Evolutionary conservation across 257 asterid species (phyloP), one percentile per base, ranked within the genome.

Genomic region (Asclepias syriaca): DNA sequence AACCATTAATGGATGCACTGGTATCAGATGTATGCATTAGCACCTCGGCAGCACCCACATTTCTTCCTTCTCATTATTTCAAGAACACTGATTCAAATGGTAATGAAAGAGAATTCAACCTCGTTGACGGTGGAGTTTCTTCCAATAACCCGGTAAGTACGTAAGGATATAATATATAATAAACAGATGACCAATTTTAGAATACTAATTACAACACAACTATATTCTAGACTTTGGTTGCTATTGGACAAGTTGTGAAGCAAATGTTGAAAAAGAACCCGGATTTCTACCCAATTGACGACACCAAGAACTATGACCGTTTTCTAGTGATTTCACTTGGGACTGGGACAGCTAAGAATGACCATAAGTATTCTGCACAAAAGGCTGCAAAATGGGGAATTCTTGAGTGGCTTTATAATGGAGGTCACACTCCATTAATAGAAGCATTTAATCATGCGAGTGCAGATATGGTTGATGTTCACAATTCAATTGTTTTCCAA

Each of bases 21-120:
- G 65, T 89, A 69, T 81, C 96, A 4, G 93, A 89, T 77, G 75
- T 85, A 79, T 89, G 89, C 80, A 82, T 85, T 14, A 50, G 86
- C 70, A 89, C 96, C 46, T 81, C 89, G 0, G 93, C 93, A 19
- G 93, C 93, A 8, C 96, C 93, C 1, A 80, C 87, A 0, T 63
- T 29, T 58, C 60, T 89, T 65, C 96, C 96, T 18, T 80, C 93
- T 22, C 50, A 89, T 58, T 75, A 76, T 69, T 89, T 89, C 56
- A 83, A 78, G 71, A 87, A 75, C 79, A 19, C 69, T 5, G 77
- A 82, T 74, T 77, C 74, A 40, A 39, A 78, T 22, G 86, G 84
- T 18, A 15, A 59, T 1, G 73, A 69, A 11, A 29, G 40, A 1
- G 73, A 84, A 57, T 89, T 81, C 82, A 80, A 87, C 81, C 90